Conservation (phyloP, 768 basidiomycete genomes). For the Phlebiopsis gigantea region DNA sequence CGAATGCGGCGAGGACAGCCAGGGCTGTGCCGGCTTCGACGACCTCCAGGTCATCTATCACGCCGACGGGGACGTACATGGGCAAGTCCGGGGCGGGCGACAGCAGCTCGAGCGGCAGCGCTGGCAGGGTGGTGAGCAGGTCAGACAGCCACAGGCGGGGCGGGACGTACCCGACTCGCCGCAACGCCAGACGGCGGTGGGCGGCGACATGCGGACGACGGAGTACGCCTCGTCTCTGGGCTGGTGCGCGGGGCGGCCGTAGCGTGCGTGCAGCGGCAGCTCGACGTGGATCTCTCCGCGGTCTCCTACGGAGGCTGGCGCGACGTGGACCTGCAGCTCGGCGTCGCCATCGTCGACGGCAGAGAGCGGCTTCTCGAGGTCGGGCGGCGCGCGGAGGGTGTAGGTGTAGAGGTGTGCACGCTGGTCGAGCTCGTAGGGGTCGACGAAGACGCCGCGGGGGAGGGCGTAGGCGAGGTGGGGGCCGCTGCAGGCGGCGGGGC, state of each 20-base stretch:
- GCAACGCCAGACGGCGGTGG: constrained; percentile 31
- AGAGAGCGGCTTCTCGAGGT: constrained; percentile 40
- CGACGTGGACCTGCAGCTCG: constrained; percentile 28
- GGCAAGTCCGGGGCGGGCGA: constrained; percentile 14
- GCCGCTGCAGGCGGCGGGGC: constrained; percentile 19
- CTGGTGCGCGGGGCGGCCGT: constrained; percentile 21
- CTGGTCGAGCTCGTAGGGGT: constrained; percentile 38
- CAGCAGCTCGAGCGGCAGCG: not conserved
- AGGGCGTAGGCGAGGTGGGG: constrained; percentile 32
- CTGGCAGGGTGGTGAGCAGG: constrained; percentile 3
- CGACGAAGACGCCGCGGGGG: constrained; percentile 37
- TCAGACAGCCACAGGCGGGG: not conserved
- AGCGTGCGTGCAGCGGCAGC: constrained; percentile 42
- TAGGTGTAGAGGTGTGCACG: constrained; percentile 24
- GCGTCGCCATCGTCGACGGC: constrained; percentile 25
- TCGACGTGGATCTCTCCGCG: constrained; percentile 19
- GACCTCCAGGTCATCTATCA: constrained; percentile 23
- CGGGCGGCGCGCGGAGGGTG: constrained; percentile 31
- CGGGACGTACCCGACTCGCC: constrained; percentile 20
- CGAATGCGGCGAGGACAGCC: constrained; percentile 20
- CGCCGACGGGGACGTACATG: constrained; percentile 30
- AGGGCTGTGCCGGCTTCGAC: constrained; percentile 34
- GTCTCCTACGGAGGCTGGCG: constrained; percentile 5
- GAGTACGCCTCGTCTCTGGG: constrained; percentile 12
- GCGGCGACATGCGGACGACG: constrained; percentile 21